Evolutionary conservation across 2,329 filamentous ascomycete genomes (phyloP).

Genomic region (Magnaporthiopsis rhizophila): DNA sequence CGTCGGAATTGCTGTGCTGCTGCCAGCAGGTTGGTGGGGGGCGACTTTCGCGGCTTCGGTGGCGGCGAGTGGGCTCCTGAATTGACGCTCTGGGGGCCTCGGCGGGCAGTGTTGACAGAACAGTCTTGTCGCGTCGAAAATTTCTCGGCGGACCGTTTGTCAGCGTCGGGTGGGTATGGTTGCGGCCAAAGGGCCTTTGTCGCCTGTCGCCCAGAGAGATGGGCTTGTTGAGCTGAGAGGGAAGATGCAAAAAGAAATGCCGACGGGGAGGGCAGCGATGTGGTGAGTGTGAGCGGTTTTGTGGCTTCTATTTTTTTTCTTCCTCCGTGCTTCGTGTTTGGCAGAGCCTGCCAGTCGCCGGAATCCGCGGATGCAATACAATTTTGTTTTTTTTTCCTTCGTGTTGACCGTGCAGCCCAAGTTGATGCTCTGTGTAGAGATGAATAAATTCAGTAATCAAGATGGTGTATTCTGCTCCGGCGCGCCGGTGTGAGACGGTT

Average conservation of each 20-base stretch:
- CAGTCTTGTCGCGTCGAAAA: constrained; percentile 4
- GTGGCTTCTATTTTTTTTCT: constrained; percentile 1
- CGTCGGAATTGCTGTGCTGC: constrained; percentile 1
- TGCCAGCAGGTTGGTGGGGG: constrained; percentile 3
- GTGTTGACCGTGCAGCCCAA: background rate
- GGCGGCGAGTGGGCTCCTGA: constrained; percentile 6
- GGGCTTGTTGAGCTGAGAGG: background rate
- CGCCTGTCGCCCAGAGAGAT: background rate
- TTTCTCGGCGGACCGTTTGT: background rate
- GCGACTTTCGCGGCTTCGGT: constrained; percentile 3
- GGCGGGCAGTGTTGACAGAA: constrained; percentile 2
- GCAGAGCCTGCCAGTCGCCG: constrained; percentile 4
- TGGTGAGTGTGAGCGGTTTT: background rate
- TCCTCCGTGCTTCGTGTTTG: background rate
- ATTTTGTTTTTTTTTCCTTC: background rate
- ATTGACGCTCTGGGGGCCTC: constrained; percentile 3
- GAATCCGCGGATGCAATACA: constrained; percentile 5
- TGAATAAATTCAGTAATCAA: background rate
- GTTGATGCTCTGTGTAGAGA: background rate
- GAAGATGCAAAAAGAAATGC: background rate
- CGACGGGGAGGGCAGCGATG: background rate
- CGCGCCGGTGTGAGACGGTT: background rate
- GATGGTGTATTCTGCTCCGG: background rate
- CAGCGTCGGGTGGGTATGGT: background rate
- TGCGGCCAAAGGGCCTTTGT: background rate